phyloP scores from a whole-genome alignment of 257 asterid species.

The Anisodus acutangulus region DNA sequence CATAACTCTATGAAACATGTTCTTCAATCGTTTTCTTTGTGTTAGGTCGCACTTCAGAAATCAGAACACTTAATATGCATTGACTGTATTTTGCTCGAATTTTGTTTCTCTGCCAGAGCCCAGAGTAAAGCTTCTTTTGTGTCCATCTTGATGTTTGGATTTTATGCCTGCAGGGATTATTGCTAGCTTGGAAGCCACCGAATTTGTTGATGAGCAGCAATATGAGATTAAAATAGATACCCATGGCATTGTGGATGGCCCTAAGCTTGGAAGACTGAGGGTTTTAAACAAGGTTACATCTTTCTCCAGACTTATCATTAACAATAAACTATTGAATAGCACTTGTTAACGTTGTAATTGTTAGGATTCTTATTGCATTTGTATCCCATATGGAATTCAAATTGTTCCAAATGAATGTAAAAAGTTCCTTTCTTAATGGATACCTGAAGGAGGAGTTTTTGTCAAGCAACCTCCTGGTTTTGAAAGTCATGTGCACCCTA shows the following conservation, averaged over 20 bases:
- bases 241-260: constrained; percentile 81
- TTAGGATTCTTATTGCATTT: neutral
- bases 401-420: too few relatives aligned
- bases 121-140: neutral
- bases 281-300: constrained; percentile 62
- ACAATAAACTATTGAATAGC: neutral
- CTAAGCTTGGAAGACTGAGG: constrained; percentile 82
- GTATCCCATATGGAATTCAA: too few relatives aligned
- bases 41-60: too few relatives aligned
- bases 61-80: too few relatives aligned
- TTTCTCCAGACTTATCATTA: constrained; percentile 16
- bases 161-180: constrained; percentile 63
- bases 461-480: too few relatives aligned
- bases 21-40: too few relatives aligned
- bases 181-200: constrained; percentile 72
- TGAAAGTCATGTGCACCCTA: too few relatives aligned
- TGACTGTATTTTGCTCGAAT: too few relatives aligned
- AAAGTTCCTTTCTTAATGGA: too few relatives aligned
- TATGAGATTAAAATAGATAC: constrained; percentile 79
- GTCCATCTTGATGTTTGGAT: constrained; percentile 6
- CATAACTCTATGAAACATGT: too few relatives aligned
- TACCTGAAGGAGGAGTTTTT: too few relatives aligned
- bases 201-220: constrained; percentile 63
- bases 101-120: neutral
- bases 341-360: constrained; percentile 4